Evolutionary conservation across 1,139 yeast genomes (phyloP), one percentile per base, ranked within the genome.

Genomic region (Taphrina confusa): DNA sequence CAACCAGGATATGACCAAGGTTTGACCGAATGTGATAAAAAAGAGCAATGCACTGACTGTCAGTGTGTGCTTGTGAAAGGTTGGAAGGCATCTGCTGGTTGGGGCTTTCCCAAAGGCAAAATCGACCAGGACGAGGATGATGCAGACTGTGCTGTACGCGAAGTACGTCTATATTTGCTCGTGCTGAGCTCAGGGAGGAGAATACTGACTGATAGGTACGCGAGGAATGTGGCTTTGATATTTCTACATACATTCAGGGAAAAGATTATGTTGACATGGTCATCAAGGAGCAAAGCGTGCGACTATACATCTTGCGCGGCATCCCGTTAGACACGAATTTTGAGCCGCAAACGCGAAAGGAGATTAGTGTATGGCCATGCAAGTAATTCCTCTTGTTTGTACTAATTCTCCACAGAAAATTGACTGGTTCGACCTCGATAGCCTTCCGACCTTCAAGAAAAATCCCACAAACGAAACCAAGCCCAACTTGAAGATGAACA

Each of bases 51-150:
- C 22, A 50, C 16, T 47, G 9, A 12, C 23, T 27, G 16, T 14
- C 55, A 64, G 57, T 65, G 67, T 36, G 70, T 94, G 40, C 75
- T 94, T 68, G 95, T 92, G 2, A 84, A 88, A 70, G 97, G 97
- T 1, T 84, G 85, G 63, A 95, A 88, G 66, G 81, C 91, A n/a
- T 76, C 77, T 40, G 73, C 85, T 11, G 76, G 82, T 1, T 94
- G 98, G 98, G 88, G 96, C 4, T 94, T 94, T 69, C 99, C 99
- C 3, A 78, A 96, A 71, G 99, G 99, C 6, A 94, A 94, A 73
- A 94, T 94, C 62, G 87, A 95, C 40, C 91, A 92, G 71, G 95
- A 84, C 69, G 99, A 94, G 73, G 77, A 84, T 6, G 98, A 94
- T 72, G 79, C 82, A n/a, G 83, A 81, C 60, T 94, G 98, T 76